phyloP scores from a whole-genome alignment of 169 alveolate species.

The Eimeria mitis region DNA sequence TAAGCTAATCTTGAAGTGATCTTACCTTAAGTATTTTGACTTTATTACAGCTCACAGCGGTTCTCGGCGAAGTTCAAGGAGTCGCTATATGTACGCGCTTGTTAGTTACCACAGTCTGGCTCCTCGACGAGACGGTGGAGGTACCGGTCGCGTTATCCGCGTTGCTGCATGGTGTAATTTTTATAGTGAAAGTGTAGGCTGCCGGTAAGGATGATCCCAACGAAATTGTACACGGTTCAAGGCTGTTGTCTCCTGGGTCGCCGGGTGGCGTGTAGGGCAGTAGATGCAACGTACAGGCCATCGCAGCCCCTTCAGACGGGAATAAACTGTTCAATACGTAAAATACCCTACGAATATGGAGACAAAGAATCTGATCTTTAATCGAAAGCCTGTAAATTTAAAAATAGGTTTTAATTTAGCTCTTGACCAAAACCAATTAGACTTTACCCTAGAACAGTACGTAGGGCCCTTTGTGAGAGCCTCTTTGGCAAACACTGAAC shows the following conservation, averaged over 20 bases:
- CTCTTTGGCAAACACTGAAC: background rate
- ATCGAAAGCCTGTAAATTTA: background rate
- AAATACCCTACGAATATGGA: background rate
- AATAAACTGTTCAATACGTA: background rate
- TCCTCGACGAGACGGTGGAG: background rate
- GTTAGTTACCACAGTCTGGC: background rate
- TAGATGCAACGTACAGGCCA: background rate
- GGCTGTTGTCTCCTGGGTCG: background rate
- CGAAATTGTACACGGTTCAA: background rate
- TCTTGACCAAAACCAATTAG: background rate
- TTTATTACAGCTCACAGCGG: background rate
- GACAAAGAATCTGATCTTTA: background rate
- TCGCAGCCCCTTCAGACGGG: background rate
- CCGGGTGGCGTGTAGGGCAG: background rate
- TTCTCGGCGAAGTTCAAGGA: background rate
- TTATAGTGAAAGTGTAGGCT: background rate
- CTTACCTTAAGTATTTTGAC: background rate
- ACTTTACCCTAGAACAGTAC: background rate
- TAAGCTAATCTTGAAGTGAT: background rate
- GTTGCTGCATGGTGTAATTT: background rate
- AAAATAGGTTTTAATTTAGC: background rate
- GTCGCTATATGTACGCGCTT: background rate
- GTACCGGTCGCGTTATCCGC: background rate
- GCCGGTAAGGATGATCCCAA: background rate
- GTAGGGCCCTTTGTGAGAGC: background rate